Percentiles rank a stretch among this genome's conserved stretches.
Evolutionary conservation across 164 flowering plant genomes (phyloP).

Genomic region (Warburgia ugandensis): DNA sequence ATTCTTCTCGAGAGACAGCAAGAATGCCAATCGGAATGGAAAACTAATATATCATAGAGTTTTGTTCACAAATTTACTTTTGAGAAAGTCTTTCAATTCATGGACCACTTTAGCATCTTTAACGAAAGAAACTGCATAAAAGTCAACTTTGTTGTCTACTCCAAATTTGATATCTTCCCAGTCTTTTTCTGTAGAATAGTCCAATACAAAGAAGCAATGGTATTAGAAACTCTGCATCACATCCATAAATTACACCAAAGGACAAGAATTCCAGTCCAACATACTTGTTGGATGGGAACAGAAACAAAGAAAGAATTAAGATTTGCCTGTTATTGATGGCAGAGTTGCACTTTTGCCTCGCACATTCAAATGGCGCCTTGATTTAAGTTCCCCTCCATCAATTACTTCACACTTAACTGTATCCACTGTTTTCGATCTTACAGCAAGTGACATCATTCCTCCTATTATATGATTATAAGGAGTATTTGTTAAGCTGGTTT

Average conservation of each 20-base stretch:
- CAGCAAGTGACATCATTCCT: conserved; percentile 96
- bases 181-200: conserved; percentile 75
- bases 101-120: conserved; percentile 93
- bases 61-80: conserved; percentile 41
- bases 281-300: neutral
- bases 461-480: conserved; percentile 32
- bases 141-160: conserved; percentile 90
- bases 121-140: conserved; percentile 98
- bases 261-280: neutral
- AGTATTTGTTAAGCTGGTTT: neutral
- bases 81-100: conserved; percentile 90
- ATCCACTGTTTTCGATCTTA: conserved; percentile 78
- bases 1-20: conserved; percentile 2
- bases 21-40: neutral
- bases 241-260: neutral
- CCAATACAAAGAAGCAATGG: neutral
- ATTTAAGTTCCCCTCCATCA: conserved; percentile 96
- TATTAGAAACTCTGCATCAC: neutral
- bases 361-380: conserved; percentile 94
- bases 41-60: neutral
- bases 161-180: conserved; percentile 99
- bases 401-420: conserved; percentile 71
- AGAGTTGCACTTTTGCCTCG: conserved; percentile 95
- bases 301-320: conserved; percentile 23
- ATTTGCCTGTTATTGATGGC: conserved; percentile 99